phyloP scores from a whole-genome alignment of 2,329 filamentous ascomycete species.

The Westerdykella aurantiaca region DNA sequence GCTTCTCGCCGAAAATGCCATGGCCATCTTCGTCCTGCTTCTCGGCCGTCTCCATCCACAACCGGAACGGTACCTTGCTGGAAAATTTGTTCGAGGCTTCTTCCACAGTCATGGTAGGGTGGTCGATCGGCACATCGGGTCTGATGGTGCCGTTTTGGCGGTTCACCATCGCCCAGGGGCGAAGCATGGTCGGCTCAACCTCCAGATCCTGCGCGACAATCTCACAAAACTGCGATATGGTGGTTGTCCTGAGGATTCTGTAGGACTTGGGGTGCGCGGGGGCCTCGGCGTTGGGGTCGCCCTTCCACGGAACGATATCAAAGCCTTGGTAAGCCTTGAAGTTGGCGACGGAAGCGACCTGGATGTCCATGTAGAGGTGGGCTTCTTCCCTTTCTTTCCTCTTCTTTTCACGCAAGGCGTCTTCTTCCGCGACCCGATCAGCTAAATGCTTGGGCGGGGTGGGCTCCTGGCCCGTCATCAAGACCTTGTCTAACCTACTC shows the following conservation, averaged over 20 bases:
- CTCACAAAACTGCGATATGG: conserved; percentile 66
- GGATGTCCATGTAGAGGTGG: conserved; percentile 83
- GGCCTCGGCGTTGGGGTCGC: conserved; percentile 55
- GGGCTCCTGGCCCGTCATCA: conserved; percentile 67
- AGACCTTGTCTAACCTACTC: conserved; percentile 72
- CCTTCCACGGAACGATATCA: conserved; percentile 60
- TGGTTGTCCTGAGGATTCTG: conserved; percentile 68
- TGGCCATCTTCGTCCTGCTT: conserved; percentile 65
- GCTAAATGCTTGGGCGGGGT: conserved; percentile 80
- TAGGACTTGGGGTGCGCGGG: conserved; percentile 66
- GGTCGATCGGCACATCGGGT: conserved; percentile 79
- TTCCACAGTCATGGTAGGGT: conserved; percentile 60
- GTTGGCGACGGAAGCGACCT: conserved; percentile 73
- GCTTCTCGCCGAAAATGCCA: conserved; percentile 63
- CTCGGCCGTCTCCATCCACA: conserved; percentile 76
- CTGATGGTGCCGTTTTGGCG: conserved; percentile 94
- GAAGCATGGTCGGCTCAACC: conserved; percentile 62
- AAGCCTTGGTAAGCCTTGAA: conserved; percentile 79
- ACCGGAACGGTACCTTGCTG: conserved; percentile 65
- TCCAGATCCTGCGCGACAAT: conserved; percentile 65
- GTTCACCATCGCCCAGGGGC: conserved; percentile 97
- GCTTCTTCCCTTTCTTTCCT: conserved; percentile 89
- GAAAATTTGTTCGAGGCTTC: conserved; percentile 65
- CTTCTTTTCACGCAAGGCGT: conserved; percentile 65
- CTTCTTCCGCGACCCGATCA: conserved; percentile 74